Evolutionary conservation across 163 green algal genomes (phyloP).

Genomic region (Dunaliella salina): DNA sequence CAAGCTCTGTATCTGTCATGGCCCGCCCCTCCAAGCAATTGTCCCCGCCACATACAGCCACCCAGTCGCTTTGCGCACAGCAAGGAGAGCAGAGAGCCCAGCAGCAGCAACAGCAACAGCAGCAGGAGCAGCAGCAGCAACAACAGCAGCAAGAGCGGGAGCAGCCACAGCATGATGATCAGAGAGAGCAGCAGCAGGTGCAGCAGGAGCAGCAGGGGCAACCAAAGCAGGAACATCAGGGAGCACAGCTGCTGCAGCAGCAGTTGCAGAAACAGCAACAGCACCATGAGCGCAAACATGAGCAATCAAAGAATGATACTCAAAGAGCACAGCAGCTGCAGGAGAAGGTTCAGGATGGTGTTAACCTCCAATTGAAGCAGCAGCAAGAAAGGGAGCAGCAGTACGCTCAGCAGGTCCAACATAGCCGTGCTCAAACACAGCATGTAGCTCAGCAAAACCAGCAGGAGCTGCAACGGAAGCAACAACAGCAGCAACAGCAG

Average conservation of each 20-base stretch:
- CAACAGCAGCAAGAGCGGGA: neutral
- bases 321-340: neutral
- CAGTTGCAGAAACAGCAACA: neutral
- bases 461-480: neutral
- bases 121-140: neutral
- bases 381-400: neutral
- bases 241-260: conserved; percentile 7
- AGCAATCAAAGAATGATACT: too few relatives aligned
- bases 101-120: neutral
- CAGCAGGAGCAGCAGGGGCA: neutral
- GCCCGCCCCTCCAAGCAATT: too few relatives aligned
- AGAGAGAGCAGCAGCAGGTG: neutral
- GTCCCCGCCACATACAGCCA: too few relatives aligned
- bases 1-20: neutral
- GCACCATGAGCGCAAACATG: neutral
- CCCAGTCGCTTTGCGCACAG: neutral
- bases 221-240: neutral
- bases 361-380: neutral
- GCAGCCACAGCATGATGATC: neutral
- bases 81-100: neutral
- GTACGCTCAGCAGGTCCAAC: neutral
- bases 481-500: neutral
- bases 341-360: neutral
- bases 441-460: neutral
- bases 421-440: neutral